Evolutionary conservation across 2,329 filamentous ascomycete species (phyloP).

Genomic region (Colletotrichum horii): DNA sequence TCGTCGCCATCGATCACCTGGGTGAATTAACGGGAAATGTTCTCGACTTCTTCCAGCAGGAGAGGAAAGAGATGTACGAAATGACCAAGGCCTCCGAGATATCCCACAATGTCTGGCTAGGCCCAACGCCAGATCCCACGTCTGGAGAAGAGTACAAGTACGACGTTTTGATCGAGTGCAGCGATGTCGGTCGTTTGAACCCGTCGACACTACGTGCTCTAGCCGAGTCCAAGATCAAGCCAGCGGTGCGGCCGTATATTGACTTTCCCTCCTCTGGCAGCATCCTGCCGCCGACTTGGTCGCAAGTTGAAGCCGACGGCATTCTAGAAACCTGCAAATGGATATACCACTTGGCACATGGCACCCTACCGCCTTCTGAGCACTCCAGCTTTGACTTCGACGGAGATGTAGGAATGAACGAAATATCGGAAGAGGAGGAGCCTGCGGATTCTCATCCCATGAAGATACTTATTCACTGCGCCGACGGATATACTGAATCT

Average conservation of each 20-base stretch:
- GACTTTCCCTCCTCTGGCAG: constrained; percentile 97
- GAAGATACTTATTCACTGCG: constrained; percentile 89
- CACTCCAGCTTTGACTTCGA: constrained; percentile 44
- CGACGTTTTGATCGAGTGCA: constrained; percentile 88
- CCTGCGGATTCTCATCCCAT: constrained; percentile 45
- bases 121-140: constrained; percentile 78
- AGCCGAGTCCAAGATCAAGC: constrained; percentile 56
- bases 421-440: constrained; percentile 14
- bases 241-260: constrained; percentile 47
- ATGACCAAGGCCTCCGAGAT: constrained; percentile 94
- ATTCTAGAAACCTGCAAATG: constrained; percentile 87
- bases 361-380: constrained; percentile 43
- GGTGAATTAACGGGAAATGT: constrained; percentile 78
- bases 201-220: constrained; percentile 68
- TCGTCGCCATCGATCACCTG: constrained; percentile 77
- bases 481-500: constrained; percentile 95
- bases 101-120: constrained; percentile 86
- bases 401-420: constrained; percentile 60
- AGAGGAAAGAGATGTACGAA: constrained; percentile 88
- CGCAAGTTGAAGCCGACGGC: constrained; percentile 80
- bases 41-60: constrained; percentile 88
- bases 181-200: constrained; percentile 81
- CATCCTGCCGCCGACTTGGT: constrained; percentile 84
- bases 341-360: constrained; percentile 85
- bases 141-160: constrained; percentile 66